Evolutionary conservation across 2,329 filamentous ascomycete genomes (phyloP), one percentile per base, ranked within the genome.

Genomic region (Xylariales sp.): DNA sequence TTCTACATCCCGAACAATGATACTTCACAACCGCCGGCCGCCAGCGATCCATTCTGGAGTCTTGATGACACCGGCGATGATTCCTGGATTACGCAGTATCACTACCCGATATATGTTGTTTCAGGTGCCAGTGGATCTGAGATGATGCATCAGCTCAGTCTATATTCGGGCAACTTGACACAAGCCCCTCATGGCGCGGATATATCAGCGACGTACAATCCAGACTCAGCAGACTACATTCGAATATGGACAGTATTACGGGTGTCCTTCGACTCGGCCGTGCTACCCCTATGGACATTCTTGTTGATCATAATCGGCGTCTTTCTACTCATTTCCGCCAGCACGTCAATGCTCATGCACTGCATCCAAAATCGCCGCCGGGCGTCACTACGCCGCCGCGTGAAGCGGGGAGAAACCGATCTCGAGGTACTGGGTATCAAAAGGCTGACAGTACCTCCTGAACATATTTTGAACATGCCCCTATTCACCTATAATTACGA

Each of bases 371-470:
- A 80, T 25, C 74, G 79, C 35, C 80, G 88, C 21, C 80, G 90
- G 7, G 72, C 73, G 18, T 71, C 71, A 1, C 68, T 97, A 9
- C 78, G 80, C 38, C 75, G 78, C 35, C 80, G 89, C 10, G 83
- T 96, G 12, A 73, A 79, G 44, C 73, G 71, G 6, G 90, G 91
- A 39, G 86, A 95, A 51, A 82, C 95, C 15, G 87, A 96, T 55
- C 70, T 96, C 3, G 90, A 96, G 62, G 81, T 80, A 3, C 74
- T 95, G 51, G 90, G 89, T 2, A 87, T 96, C 51, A 91, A 88
- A 56, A 78, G 85, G 11, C 65, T 95, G 18, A 87, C 79, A 2
- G 86, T 96, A 0, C 88, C 91, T 1, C 68, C 74, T 33, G 66
- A 80, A 7, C 70, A 88, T 28, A 73, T 97, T 18, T 74, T 86